Conservation (phyloP, 495 filamentous ascomycete species). For the Tuber brumale region DNA sequence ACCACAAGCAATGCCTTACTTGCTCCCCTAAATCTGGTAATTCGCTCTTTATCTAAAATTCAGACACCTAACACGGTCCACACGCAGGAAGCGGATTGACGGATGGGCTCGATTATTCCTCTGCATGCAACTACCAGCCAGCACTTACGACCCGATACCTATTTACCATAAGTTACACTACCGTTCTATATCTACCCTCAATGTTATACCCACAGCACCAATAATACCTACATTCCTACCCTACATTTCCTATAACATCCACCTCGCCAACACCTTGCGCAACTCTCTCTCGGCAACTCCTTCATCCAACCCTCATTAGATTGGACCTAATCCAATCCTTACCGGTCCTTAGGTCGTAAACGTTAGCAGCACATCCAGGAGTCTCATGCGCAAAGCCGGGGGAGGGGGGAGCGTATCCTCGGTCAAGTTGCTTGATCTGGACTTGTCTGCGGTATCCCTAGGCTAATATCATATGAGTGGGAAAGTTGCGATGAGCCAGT, state of each 20-base stretch:
- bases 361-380: not conserved
- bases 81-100: not conserved
- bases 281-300: not conserved
- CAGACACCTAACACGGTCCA: not conserved
- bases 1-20: not conserved
- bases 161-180: not conserved
- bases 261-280: not conserved
- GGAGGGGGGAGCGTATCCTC: slow-evolving; percentile 14
- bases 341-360: not conserved
- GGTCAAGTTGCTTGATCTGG: slow-evolving; percentile 20
- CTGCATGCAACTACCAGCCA: not conserved
- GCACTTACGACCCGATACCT: not conserved
- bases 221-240: not conserved
- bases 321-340: not conserved
- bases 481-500: not conserved
- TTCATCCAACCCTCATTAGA: not conserved
- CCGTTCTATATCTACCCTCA: not conserved
- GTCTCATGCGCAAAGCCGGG: not conserved
- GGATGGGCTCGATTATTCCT: not conserved
- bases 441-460: not conserved
- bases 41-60: not conserved
- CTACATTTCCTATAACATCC: not conserved
- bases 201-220: not conserved
- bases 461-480: not conserved
- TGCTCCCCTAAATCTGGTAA: not conserved